A percentile compares a stretch with the other conserved stretches of the same genome.
These are phyloP conservation scores for Linanthus parryae DNA, from an alignment of 148 eudicot genomes.

Conservation along the genomic window DNA sequence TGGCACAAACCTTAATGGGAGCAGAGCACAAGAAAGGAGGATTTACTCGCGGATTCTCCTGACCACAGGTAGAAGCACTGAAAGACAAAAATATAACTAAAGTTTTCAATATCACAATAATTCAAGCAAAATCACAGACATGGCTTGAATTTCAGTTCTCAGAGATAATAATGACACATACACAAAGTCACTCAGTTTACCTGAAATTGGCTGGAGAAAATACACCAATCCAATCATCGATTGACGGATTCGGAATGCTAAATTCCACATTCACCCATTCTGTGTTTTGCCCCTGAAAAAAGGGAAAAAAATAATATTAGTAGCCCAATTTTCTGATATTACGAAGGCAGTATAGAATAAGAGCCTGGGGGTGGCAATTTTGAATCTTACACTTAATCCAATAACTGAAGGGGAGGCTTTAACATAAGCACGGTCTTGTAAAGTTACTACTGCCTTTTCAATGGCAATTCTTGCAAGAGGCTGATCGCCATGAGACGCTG, in stretches of 20 bases:
- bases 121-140: not conserved
- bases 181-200: constrained; percentile 16
- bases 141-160: not conserved
- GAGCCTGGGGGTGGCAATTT: not conserved
- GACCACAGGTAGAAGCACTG: constrained; percentile 57
- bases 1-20: constrained; percentile 67
- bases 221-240: constrained; percentile 86
- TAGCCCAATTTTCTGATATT: not conserved
- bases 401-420: constrained; percentile 66
- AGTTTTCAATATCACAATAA: no score
- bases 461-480: constrained; percentile 70
- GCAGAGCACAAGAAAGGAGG: constrained; percentile 73
- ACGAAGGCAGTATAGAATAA: not conserved
- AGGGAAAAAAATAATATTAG: not conserved
- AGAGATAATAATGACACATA: no score
- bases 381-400: constrained; percentile 50
- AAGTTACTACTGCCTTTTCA: constrained; percentile 40
- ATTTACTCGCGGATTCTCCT: constrained; percentile 35
- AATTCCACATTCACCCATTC: constrained; percentile 72
- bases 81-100: not conserved
- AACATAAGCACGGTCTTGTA: constrained; percentile 46
- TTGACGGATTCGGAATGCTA: constrained; percentile 45
- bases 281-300: constrained; percentile 35
- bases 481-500: constrained; percentile 53
- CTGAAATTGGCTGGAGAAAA: constrained; percentile 91